Evolutionary conservation across 345 rosid genomes (phyloP).

Genomic region (Ailanthus altissimus): DNA sequence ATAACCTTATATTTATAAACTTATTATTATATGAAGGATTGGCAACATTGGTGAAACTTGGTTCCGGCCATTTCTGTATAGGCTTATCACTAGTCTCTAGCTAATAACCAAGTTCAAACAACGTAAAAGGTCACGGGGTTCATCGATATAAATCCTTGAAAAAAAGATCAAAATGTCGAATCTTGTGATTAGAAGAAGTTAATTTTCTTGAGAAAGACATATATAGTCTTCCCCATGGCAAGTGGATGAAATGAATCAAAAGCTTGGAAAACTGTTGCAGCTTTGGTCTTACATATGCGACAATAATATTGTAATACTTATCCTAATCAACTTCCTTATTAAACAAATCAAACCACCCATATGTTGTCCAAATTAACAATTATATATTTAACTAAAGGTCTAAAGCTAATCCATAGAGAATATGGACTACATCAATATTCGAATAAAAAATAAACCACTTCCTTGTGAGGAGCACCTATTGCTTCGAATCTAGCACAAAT

Average conservation of each 20-base stretch:
- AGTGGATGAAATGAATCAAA: slow-evolving; percentile 21
- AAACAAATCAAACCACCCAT: slow-evolving; percentile 32
- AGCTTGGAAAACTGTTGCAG: slow-evolving; percentile 25
- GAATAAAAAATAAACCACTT: slow-evolving; percentile 12
- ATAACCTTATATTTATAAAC: neutral
- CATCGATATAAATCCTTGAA: slow-evolving; percentile 1
- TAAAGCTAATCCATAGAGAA: slow-evolving; percentile 34
- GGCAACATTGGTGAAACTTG: neutral
- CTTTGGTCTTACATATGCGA: slow-evolving; percentile 30
- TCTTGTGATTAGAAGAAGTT: slow-evolving; percentile 17
- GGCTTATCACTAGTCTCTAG: slow-evolving; percentile 10
- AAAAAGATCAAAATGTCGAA: slow-evolving; percentile 13
- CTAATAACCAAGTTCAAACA: slow-evolving; percentile 1
- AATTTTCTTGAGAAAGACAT: slow-evolving; percentile 35
- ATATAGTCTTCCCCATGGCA: slow-evolving; percentile 26
- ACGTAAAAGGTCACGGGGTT: slow-evolving; percentile 30
- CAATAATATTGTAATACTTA: slow-evolving; percentile 16
- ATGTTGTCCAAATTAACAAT: slow-evolving; percentile 27
- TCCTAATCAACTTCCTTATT: slow-evolving; percentile 25
- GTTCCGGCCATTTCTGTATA: neutral
- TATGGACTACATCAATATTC: slow-evolving; percentile 49
- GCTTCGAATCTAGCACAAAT: slow-evolving; percentile 48
- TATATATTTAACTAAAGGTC: slow-evolving; percentile 11
- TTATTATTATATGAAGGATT: neutral
- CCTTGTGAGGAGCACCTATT: slow-evolving; percentile 53